Conservation (phyloP, 2,329 filamentous ascomycete genomes). For the Xylaria multiplex region DNA sequence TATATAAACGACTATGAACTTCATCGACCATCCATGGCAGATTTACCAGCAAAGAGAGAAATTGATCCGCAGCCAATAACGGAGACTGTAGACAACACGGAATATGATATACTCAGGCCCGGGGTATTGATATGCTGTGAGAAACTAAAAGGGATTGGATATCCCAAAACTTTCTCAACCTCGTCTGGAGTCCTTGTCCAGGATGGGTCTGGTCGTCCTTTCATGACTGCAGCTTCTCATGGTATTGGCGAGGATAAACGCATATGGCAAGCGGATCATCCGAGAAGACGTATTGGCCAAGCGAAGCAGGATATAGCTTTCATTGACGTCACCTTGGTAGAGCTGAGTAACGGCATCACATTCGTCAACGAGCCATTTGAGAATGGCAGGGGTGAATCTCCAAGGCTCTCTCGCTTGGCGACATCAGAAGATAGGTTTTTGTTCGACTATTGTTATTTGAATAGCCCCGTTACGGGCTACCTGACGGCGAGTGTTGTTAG, state of each 20-base stretch:
- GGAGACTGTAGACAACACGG: conserved; percentile 16
- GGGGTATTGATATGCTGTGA: conserved; percentile 25
- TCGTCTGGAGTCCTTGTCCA: conserved; percentile 29
- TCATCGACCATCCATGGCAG: conserved; percentile 20
- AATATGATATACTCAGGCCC: conserved; percentile 25
- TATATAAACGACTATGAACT: conserved; percentile 24
- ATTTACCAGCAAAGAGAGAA: conserved; percentile 20
- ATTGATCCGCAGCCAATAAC: conserved; percentile 13
- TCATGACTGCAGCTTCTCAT: conserved; percentile 31
- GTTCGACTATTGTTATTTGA: conserved; percentile 19
- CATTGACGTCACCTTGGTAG: conserved; percentile 25
- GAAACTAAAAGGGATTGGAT: conserved; percentile 6
- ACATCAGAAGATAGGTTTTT: conserved; percentile 20
- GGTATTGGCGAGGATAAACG: conserved; percentile 19
- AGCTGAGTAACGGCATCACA: conserved; percentile 13
- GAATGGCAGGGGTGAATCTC: neutral
- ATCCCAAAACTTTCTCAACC: conserved; percentile 18
- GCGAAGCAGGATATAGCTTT: conserved; percentile 22
- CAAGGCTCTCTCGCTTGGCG: conserved; percentile 17
- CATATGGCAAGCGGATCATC: conserved; percentile 13
- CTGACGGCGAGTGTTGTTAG: conserved; percentile 18
- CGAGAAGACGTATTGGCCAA: conserved; percentile 17
- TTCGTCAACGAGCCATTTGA: conserved; percentile 31
- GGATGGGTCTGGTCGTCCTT: conserved; percentile 16
- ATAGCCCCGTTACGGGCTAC: conserved; percentile 29